Evolutionary conservation across 345 rosid species (phyloP), one percentile per base, ranked within the genome.

Genomic region (Alliaria petiolata): DNA sequence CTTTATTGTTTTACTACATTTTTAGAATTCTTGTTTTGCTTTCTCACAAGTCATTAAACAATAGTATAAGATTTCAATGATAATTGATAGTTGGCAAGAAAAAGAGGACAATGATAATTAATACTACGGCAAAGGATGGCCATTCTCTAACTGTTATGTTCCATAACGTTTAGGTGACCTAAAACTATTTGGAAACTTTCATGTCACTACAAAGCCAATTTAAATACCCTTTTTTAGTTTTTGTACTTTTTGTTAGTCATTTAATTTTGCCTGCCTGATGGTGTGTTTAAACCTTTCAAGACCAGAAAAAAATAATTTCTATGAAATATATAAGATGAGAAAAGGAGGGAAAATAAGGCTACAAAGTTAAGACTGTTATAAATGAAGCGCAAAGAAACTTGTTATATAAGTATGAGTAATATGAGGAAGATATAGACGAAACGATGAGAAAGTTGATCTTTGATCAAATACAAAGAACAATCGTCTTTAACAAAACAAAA

Each of bases 91-190:
- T 47, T 64, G 30, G 42, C 33, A 34, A 31, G 19, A 64, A 47
- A n/a, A 47, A 26, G 7, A 60, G 19, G 69, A 34, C 56, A 34
- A 5, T 30, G 19, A 14, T 33, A 71, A 51, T 71, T 62, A 62
- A 62, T 71, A 7, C 55, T 43, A 38, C 62, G 38, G 62, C 69
- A 52, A 59, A 28, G 20, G 39, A 51, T 35, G 38, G 28, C 25
- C 26, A 62, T 62, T 62, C 19, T 31, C 62, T 14, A 62, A 51
- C 69, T 62, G 50, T 50, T 14, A 28, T 50, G 43, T 70, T 39
- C 61, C 52, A 70, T 67, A 22, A 52, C 61, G 10, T 40, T 30
- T 71, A 52, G 76, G 76, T 71, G 14, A 71, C 62, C 69, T 62
- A 71, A 34, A 51, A 52, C 2, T 34, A 40, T 71, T 62, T 52